phyloP scores from a whole-genome alignment of 2,329 filamentous ascomycete genomes.

The Capronia coronata region DNA sequence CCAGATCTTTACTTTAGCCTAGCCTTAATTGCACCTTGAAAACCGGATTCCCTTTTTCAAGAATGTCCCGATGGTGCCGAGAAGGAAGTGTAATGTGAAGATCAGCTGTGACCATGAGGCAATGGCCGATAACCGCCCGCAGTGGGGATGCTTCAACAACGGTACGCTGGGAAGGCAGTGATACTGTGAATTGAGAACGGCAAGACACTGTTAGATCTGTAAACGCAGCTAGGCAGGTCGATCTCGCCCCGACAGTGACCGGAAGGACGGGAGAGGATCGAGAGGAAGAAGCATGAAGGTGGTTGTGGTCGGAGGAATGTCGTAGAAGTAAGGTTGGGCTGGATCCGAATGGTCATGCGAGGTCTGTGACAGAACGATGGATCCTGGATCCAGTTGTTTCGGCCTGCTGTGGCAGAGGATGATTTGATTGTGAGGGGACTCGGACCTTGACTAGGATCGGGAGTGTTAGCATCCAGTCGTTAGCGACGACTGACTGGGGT shows the following conservation, averaged over 20 bases:
- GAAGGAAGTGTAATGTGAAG: neutral
- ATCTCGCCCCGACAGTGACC: neutral
- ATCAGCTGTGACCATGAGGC: neutral
- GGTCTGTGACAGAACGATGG: slow-evolving; percentile 13
- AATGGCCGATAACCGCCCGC: neutral
- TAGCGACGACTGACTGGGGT: neutral
- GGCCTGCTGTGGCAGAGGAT: neutral
- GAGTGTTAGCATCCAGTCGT: neutral
- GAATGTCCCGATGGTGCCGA: neutral
- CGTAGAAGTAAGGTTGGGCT: slow-evolving; percentile 24
- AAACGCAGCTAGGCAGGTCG: neutral
- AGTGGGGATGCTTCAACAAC: neutral
- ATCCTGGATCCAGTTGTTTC: neutral
- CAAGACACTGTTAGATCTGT: neutral
- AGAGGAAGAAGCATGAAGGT: slow-evolving; percentile 4
- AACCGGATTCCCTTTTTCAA: neutral
- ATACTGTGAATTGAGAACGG: slow-evolving; percentile 3
- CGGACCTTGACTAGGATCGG: neutral
- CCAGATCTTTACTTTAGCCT: neutral
- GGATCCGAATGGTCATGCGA: slow-evolving; percentile 17
- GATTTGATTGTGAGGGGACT: neutral
- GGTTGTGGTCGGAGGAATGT: slow-evolving; percentile 8
- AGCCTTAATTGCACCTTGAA: neutral
- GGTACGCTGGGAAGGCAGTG: neutral
- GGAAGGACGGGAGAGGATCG: neutral